Conservation (phyloP, 306 rosid genomes). For the Trichosanthes truncata region DNA sequence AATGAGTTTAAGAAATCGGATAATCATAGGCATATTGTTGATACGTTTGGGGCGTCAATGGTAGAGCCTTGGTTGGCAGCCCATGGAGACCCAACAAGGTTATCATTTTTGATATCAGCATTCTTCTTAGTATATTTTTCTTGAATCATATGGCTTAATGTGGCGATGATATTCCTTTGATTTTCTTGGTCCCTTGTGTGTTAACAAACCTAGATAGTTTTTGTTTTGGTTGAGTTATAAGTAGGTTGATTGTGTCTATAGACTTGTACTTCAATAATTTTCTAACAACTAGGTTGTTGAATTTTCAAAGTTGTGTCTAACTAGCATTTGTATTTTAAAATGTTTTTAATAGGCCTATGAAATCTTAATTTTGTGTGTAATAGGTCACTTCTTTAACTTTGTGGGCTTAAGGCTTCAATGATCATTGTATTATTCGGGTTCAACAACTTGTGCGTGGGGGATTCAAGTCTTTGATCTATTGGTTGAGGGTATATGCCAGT, state of each 20-base stretch:
- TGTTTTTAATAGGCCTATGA: neutral
- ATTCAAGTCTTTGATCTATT: too few relatives aligned
- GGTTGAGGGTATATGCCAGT: too few relatives aligned
- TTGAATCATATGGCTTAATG: neutral
- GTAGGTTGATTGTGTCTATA: neutral
- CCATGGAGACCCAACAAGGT: slow-evolving; percentile 90
- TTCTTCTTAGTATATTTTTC: slow-evolving; percentile 10
- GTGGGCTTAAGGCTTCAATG: neutral
- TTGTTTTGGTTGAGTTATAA: neutral
- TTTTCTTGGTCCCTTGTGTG: neutral
- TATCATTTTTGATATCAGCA: slow-evolving; percentile 9
- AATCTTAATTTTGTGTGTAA: too few relatives aligned
- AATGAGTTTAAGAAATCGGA: slow-evolving; percentile 56
- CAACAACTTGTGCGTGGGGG: too few relatives aligned
- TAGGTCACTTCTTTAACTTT: too few relatives aligned
- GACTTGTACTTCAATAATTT: neutral
- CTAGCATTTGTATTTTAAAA: too few relatives aligned
- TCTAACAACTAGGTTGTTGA: neutral
- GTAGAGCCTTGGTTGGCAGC: slow-evolving; percentile 97
- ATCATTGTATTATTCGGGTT: too few relatives aligned
- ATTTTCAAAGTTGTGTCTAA: neutral
- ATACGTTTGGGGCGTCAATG: slow-evolving; percentile 70
- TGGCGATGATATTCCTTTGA: neutral
- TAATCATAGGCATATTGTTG: slow-evolving; percentile 49
- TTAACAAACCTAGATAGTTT: neutral